These are phyloP conservation scores for Marasmius oreades DNA, from an alignment of 1,284 basidiomycete genomes.

Conservation along the genomic window DNA sequence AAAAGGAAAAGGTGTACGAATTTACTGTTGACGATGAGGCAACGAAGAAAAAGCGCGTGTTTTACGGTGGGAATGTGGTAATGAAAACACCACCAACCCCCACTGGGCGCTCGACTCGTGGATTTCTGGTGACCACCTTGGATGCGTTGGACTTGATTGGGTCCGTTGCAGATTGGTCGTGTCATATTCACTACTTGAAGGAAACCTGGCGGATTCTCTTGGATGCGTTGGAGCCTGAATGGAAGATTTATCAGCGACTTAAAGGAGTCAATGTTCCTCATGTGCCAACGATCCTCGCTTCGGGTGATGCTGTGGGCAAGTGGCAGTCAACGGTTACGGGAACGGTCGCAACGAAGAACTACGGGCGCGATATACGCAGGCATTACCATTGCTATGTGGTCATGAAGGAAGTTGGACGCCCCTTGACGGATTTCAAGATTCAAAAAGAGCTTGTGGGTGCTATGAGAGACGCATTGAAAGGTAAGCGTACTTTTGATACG, in stretches of 20 bases:
- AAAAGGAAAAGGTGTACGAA: background rate
- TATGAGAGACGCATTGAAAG: constrained; percentile 7
- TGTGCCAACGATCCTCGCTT: constrained; percentile 13
- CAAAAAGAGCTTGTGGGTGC: constrained; percentile 5
- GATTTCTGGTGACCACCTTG: background rate
- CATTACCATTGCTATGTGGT: constrained; percentile 9
- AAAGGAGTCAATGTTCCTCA: constrained; percentile 13
- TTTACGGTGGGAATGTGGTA: background rate
- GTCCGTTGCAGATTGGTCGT: too few relatives aligned
- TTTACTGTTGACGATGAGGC: background rate
- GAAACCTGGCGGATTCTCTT: constrained; percentile 20
- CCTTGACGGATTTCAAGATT: constrained; percentile 1
- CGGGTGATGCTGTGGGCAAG: constrained; percentile 7
- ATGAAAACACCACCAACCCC: background rate
- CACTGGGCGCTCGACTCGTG: constrained; percentile 1
- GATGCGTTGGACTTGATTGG: background rate
- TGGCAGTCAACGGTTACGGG: background rate
- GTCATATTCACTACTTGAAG: background rate
- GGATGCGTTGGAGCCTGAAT: constrained; percentile 17
- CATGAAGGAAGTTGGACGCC: constrained; percentile 7
- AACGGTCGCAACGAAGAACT: background rate
- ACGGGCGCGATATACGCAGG: background rate
- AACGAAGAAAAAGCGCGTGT: background rate
- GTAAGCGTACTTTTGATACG: constrained; percentile 2
- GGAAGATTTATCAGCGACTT: constrained; percentile 18